Evolutionary conservation across 1,284 basidiomycete genomes (phyloP).

Genomic region (Boletellus deceptivus): DNA sequence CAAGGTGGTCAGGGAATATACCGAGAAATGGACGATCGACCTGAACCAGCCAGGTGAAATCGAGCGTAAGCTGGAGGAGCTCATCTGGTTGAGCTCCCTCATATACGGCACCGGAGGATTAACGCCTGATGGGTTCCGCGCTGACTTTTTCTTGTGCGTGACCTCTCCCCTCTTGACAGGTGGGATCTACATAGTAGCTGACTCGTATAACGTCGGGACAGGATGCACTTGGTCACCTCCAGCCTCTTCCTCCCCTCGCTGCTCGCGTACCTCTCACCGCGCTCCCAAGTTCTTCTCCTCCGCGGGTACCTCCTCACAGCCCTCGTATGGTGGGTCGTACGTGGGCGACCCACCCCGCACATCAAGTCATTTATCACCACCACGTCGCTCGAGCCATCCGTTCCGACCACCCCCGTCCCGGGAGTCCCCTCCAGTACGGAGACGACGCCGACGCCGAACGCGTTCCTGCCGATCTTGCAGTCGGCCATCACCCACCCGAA

Average conservation of each 20-base stretch:
- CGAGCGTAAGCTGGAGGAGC: conserved; percentile 47
- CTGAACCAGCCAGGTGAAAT: conserved; percentile 31
- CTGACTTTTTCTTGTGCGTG: conserved; percentile 51
- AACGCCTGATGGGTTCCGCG: conserved; percentile 36
- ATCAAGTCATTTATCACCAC: conserved; percentile 40
- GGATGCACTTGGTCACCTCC: conserved; percentile 57
- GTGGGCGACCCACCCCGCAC: conserved; percentile 41
- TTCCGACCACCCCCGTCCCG: background rate
- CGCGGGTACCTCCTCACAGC: conserved; percentile 41
- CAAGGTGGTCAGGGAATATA: conserved; percentile 12
- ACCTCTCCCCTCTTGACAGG: background rate
- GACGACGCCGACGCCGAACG: conserved; percentile 25
- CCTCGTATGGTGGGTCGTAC: conserved; percentile 42
- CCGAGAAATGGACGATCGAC: conserved; percentile 29
- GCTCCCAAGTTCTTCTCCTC: conserved; percentile 41
- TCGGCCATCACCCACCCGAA: conserved; percentile 31
- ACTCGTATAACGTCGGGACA: conserved; percentile 13
- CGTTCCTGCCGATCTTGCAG: conserved; percentile 35
- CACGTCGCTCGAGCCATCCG: conserved; percentile 16
- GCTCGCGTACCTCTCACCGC: conserved; percentile 35
- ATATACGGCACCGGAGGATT: conserved; percentile 46
- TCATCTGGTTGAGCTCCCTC: conserved; percentile 42
- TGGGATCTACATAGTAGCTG: too few relatives aligned
- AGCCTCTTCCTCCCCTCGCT: conserved; percentile 48
- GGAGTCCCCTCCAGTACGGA: conserved; percentile 9